A percentile compares a stretch with the other conserved stretches of the same genome.
Evolutionary conservation across 2,329 filamentous ascomycete genomes (phyloP).

Genomic region (Hyphodiscus sp.): DNA sequence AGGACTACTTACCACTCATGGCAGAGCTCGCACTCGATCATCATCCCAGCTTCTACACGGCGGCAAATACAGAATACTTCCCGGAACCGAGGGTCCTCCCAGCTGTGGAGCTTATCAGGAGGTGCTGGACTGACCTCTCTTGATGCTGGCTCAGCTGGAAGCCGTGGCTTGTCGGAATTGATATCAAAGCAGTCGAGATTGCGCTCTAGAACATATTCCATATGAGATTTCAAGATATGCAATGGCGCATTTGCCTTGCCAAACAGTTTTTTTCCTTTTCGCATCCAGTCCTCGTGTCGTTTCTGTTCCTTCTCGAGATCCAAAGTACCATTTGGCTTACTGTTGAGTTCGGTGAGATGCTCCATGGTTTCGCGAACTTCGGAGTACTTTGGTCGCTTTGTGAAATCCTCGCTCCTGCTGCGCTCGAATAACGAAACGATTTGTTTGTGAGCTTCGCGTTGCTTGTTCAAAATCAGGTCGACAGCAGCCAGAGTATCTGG

Average conservation of each 20-base stretch:
- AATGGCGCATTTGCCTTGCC: conserved; percentile 96
- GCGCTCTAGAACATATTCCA: conserved; percentile 85
- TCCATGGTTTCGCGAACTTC: conserved; percentile 91
- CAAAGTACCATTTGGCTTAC: conserved; percentile 82
- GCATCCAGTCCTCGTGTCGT: conserved; percentile 98
- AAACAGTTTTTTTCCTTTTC: conserved; percentile 93
- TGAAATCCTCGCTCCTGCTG: conserved; percentile 67
- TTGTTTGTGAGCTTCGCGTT: conserved; percentile 85
- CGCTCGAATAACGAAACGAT: conserved; percentile 77
- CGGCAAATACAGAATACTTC: conserved; percentile 98
- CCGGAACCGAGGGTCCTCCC: conserved; percentile 54
- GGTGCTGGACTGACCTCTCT: conserved; percentile 63
- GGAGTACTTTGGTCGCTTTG: conserved; percentile 75
- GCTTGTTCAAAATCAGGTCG: conserved; percentile 90
- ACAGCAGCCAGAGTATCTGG: conserved; percentile 73
- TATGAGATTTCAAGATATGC: conserved; percentile 90
- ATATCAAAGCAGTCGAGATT: conserved; percentile 91
- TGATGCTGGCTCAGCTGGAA: conserved; percentile 87
- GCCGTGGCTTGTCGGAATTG: conserved; percentile 72
- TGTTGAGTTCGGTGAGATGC: conserved; percentile 80
- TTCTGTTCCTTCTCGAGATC: conserved; percentile 94
- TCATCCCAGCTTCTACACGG: conserved; percentile 90
- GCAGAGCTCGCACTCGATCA: conserved; percentile 98
- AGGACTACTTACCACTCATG: conserved; percentile 75
- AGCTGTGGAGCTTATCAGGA: conserved; percentile 43